Evolutionary conservation across 257 asterid species (phyloP), one percentile per base, ranked within the genome.

Genomic region (Solanum pennellii): DNA sequence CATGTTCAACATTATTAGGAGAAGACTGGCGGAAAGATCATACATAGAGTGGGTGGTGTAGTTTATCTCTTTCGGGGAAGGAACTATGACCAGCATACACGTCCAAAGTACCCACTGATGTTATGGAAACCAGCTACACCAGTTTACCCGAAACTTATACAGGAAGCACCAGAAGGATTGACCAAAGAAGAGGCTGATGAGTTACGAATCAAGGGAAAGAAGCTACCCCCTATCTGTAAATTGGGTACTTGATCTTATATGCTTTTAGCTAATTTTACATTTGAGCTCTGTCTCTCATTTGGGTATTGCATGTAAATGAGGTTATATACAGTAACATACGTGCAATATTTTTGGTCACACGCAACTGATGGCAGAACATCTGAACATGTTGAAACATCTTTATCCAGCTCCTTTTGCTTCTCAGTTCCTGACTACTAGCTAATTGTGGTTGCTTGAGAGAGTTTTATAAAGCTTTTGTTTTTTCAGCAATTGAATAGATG

Each of bases 121-220:
- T 97, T 97, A 10, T 97, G 99, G 99, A 97, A 95, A 91, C 99
- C 99, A 21, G 99, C 99, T 71, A 90, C 99, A 25, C 99, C 99
- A 8, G 98, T 97, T 91, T 97, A 97, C 89, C 99, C 99, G 3
- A 97, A 97, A 91, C 98, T 97, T 73, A 96, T 97, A 90, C 99
- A 96, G 92, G 99, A 94, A 14, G 98, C 98, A 42, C 99, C 99
- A 1, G 99, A 94, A 91, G 99, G 98, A 86, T 89, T 96, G 91
- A 95, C 98, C 3, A 94, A 94, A 90, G 93, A 94, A 89, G 98
- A 95, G 90, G 99, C 99, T 3, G 96, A 94, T 88, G 94, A 92
- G 66, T 86, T 96, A 62, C 91, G 97, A 90, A 83, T 7, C 75
- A 97, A 93, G 91, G 99, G 99, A 89, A 93, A 94, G 88, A 90